Conservation (phyloP, 345 rosid species). For the sweet orange (Citrus sinensis) region DVS_A1.0 CM039165.1:33781001-33781500, state of each 20-base stretch:
- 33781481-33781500: constrained; percentile 10
- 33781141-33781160: not conserved
- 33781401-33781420: constrained; percentile 53
- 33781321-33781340: constrained; percentile 51
- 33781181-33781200: not conserved
- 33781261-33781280: too few relatives aligned
- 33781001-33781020: not conserved
- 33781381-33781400: constrained; percentile 49
- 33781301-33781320: not conserved
- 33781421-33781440: constrained; percentile 49
- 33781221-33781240: too few relatives aligned
- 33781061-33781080: not conserved
- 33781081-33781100: not conserved
- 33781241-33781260: too few relatives aligned
- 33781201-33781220: not conserved
- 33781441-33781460: constrained; percentile 54
- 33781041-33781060: not conserved
- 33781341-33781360: constrained; percentile 54
- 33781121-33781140: not conserved
- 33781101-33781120: not conserved
- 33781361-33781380: constrained; percentile 43
- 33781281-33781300: too few relatives aligned
- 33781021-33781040: not conserved
- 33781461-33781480: constrained; percentile 55
- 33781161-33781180: not conserved